These are phyloP conservation scores for Aristolochia contorta DNA, from an alignment of 164 flowering plant species.

Conservation along the genomic window DNA sequence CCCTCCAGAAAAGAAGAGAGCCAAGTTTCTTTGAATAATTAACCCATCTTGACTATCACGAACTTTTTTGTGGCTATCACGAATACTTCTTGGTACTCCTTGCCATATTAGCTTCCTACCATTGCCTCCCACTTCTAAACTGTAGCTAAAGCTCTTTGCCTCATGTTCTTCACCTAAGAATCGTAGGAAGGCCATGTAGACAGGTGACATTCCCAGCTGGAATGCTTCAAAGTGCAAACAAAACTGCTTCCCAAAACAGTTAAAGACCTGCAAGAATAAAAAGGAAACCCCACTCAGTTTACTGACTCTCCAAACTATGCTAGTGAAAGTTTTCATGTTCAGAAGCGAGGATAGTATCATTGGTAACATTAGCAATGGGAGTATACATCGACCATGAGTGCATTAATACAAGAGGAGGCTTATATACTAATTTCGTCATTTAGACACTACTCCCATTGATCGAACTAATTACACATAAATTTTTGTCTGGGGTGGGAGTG, in stretches of 20 bases:
- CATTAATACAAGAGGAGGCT: no score
- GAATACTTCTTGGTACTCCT: conserved; percentile 64
- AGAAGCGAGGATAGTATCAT: no score
- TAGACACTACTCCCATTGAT: no score
- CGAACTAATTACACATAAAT: no score
- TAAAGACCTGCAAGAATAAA: conserved; percentile 44
- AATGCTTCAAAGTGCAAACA: conserved; percentile 81
- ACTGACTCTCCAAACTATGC: no score
- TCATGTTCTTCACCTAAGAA: conserved; percentile 72
- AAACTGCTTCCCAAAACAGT: conserved; percentile 54
- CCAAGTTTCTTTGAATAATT: conserved; percentile 53
- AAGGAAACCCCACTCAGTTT: no score
- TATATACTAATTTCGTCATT: no score
- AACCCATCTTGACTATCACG: conserved; percentile 67
- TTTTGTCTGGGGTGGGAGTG: no score
- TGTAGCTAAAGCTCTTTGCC: conserved; percentile 53
- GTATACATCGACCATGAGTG: no score
- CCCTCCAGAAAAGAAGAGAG: conserved; percentile 52
- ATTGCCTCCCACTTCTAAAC: conserved; percentile 52
- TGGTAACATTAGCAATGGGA: no score
- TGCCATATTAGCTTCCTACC: conserved; percentile 65
- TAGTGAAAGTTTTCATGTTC: no score
- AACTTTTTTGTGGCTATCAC: conserved; percentile 55
- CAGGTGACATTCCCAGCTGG: conserved; percentile 48
- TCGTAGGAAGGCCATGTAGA: conserved; percentile 66